Conservation (phyloP, 495 filamentous ascomycete species). For the Bathelium albidoporum region DNA sequence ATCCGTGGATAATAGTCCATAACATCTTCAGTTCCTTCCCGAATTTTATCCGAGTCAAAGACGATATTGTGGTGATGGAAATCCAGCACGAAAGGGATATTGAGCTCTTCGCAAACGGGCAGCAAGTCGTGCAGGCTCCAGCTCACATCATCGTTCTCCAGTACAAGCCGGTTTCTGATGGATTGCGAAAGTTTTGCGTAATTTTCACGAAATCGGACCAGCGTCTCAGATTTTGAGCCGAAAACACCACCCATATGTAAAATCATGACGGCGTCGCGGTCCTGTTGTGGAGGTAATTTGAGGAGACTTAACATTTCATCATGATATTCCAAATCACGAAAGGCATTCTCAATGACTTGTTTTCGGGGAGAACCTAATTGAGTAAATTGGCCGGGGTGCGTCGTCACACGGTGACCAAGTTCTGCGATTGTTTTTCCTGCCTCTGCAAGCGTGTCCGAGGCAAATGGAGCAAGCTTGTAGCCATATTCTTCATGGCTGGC, state of each 20-base stretch:
- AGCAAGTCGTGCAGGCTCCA: slow-evolving; percentile 89
- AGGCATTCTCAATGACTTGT: slow-evolving; percentile 61
- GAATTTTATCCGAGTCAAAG: slow-evolving; percentile 58
- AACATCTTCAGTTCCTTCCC: slow-evolving; percentile 83
- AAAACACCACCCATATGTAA: slow-evolving; percentile 90
- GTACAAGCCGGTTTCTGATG: slow-evolving; percentile 70
- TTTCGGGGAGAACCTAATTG: slow-evolving; percentile 72
- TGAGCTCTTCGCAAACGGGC: slow-evolving; percentile 82
- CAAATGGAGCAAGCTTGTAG: slow-evolving; percentile 80
- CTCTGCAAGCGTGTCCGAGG: slow-evolving; percentile 63
- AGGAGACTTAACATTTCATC: slow-evolving; percentile 75
- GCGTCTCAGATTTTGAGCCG: slow-evolving; percentile 73
- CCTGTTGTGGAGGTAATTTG: slow-evolving; percentile 63
- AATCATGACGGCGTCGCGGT: slow-evolving; percentile 90
- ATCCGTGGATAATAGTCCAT: slow-evolving; percentile 61
- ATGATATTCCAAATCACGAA: slow-evolving; percentile 84
- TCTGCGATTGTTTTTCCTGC: slow-evolving; percentile 69
- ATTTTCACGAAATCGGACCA: slow-evolving; percentile 72
- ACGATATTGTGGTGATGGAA: slow-evolving; percentile 95
- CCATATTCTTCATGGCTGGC: slow-evolving; percentile 80
- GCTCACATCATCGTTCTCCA: slow-evolving; percentile 90
- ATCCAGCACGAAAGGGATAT: slow-evolving; percentile 87
- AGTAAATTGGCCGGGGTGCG: slow-evolving; percentile 83
- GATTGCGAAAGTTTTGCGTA: slow-evolving; percentile 54
- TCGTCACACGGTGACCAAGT: slow-evolving; percentile 77